A percentile compares a stretch with the other conserved stretches of the same genome.
Conservation (phyloP, 192 early-diverging fungal genomes). For the Coemansia sp. region DNA sequence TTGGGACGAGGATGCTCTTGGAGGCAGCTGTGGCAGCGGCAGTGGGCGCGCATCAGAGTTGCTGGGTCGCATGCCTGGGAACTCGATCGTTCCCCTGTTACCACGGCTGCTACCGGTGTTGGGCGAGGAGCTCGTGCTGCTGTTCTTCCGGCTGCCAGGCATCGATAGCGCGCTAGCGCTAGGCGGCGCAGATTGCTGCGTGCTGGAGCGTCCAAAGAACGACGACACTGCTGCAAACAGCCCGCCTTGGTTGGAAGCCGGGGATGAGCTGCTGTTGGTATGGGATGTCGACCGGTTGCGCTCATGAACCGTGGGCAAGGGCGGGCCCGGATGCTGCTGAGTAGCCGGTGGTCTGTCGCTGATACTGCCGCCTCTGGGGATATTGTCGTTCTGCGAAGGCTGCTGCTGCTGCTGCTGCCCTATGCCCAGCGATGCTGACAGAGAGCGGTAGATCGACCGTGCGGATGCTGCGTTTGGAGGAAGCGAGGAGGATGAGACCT, state of each 20-base stretch:
- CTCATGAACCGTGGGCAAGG: conserved; percentile 24
- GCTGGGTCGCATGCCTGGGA: conserved; percentile 53
- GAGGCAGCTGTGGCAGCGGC: not conserved
- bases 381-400: not conserved
- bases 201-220: conserved; percentile 52
- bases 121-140: conserved; percentile 7
- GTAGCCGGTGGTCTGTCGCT: not conserved
- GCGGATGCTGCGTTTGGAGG: conserved; percentile 3
- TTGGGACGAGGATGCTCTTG: not conserved
- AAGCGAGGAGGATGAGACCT: not conserved
- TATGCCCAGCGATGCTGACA: conserved; percentile 52
- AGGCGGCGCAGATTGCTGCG: conserved; percentile 29
- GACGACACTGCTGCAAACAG: conserved; percentile 53
- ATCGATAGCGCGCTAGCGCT: conserved; percentile 11
- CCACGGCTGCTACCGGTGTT: conserved; percentile 10
- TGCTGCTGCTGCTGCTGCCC: conserved; percentile 10
- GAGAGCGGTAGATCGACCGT: conserved; percentile 50
- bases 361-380: not conserved
- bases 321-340: conserved; percentile 3
- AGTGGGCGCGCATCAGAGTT: conserved; percentile 7
- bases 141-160: not conserved
- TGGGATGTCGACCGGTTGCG: conserved; percentile 48
- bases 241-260: conserved; percentile 13
- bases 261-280: conserved; percentile 10
- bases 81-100: conserved; percentile 28